phyloP scores from a whole-genome alignment of 225 moss, liverwort and hornwort species.

The Marchantia polymorpha region DNA sequence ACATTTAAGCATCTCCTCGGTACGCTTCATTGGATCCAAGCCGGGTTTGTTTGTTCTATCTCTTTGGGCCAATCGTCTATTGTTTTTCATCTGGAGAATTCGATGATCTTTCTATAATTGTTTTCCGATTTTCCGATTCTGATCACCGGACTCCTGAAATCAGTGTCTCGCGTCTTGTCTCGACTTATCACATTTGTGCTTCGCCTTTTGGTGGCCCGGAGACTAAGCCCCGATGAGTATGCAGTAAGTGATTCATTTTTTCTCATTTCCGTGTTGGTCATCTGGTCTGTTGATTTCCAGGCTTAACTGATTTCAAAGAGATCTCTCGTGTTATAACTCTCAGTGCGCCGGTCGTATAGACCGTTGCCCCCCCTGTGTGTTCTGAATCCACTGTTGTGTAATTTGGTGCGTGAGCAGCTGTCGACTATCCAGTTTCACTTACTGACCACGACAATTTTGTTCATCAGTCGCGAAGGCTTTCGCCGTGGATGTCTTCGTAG shows the following conservation, averaged over 20 bases:
- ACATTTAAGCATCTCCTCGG: constrained; percentile 57
- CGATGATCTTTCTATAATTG: too few relatives aligned
- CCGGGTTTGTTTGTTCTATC: background rate
- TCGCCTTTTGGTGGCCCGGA: constrained; percentile 70
- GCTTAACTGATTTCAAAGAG: background rate
- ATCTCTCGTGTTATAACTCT: background rate
- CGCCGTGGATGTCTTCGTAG: constrained; percentile 93
- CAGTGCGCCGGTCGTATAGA: background rate
- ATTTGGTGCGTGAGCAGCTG: constrained; percentile 44
- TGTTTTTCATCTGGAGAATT: too few relatives aligned
- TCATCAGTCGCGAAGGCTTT: constrained; percentile 95
- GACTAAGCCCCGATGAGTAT: constrained; percentile 77
- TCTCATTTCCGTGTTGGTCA: background rate
- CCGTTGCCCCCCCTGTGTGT: background rate
- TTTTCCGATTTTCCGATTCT: background rate
- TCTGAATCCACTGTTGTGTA: background rate
- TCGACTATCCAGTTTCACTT: constrained; percentile 94
- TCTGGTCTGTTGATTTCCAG: background rate
- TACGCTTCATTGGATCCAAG: background rate
- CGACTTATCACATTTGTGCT: constrained; percentile 65
- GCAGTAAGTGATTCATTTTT: constrained; percentile 24
- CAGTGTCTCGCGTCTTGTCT: constrained; percentile 75
- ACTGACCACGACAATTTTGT: constrained; percentile 81
- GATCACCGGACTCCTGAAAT: background rate
- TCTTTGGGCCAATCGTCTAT: too few relatives aligned